Conservation (phyloP, 768 basidiomycete genomes). For the Tephrocybe sp. region DNA sequence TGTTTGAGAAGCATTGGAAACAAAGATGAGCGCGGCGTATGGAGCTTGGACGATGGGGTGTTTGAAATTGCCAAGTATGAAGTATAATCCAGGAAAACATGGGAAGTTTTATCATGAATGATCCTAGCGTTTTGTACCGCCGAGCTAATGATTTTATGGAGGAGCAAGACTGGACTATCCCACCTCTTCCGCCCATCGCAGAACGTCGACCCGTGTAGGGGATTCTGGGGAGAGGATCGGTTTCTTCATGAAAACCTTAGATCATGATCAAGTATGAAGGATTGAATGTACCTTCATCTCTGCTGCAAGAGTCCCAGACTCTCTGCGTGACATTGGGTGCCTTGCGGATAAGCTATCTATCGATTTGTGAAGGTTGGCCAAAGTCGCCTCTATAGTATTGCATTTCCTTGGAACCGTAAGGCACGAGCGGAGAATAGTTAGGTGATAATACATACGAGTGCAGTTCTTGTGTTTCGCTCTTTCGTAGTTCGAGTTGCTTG, state of each 20-base stretch:
- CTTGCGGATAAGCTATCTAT: slow-evolving; percentile 17
- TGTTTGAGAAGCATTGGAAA: too few relatives aligned
- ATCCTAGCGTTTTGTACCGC: too few relatives aligned
- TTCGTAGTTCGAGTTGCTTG: slow-evolving; percentile 69
- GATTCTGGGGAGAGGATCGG: background rate
- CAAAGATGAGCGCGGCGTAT: too few relatives aligned
- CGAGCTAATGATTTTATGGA: too few relatives aligned
- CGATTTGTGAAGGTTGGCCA: slow-evolving; percentile 50
- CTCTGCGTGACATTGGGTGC: background rate
- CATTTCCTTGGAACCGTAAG: slow-evolving; percentile 53
- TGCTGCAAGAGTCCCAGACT: background rate
- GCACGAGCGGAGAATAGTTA: background rate
- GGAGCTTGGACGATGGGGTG: too few relatives aligned
- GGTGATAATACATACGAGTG: slow-evolving; percentile 52
- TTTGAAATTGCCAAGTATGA: too few relatives aligned
- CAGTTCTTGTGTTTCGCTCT: slow-evolving; percentile 66
- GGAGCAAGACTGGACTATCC: too few relatives aligned
- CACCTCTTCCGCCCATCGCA: slow-evolving; percentile 58
- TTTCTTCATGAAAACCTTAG: background rate
- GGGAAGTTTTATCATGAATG: too few relatives aligned
- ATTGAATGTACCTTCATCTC: background rate
- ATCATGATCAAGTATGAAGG: background rate
- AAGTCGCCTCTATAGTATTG: slow-evolving; percentile 60
- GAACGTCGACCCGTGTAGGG: slow-evolving; percentile 39
- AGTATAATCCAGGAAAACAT: too few relatives aligned